These are phyloP conservation scores for Clitopilus passeckerianus DNA, from an alignment of 768 basidiomycete species.

Conservation along the genomic window DNA sequence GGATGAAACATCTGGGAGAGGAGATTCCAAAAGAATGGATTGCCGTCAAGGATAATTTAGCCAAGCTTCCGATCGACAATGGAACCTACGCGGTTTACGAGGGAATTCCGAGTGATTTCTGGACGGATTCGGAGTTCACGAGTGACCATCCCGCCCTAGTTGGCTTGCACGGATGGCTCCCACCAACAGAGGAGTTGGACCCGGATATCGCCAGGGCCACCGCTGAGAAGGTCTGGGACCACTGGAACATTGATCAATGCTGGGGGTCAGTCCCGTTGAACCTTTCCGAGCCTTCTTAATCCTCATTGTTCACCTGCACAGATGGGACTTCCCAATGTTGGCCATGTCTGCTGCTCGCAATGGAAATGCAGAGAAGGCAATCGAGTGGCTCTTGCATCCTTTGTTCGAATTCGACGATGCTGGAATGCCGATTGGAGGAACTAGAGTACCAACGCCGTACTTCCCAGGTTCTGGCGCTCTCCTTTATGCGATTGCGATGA, in stretches of 20 bases:
- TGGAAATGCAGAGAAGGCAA: conserved; percentile 40
- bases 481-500: conserved; percentile 50
- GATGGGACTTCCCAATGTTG: conserved; percentile 62
- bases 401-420: conserved; percentile 55
- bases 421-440: conserved; percentile 53
- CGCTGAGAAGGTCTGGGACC: conserved; percentile 46
- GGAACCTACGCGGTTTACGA: conserved; percentile 53
- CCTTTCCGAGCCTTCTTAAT: neutral
- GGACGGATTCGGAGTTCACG: conserved; percentile 44
- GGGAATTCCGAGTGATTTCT: conserved; percentile 46
- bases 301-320: conserved; percentile 10
- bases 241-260: conserved; percentile 50
- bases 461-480: conserved; percentile 52
- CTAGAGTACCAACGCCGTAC: conserved; percentile 52
- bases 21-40: conserved; percentile 37
- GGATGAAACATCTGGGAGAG: conserved; percentile 40
- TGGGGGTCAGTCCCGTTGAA: conserved; percentile 37
- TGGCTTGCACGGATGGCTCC: conserved; percentile 55
- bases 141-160: conserved; percentile 57
- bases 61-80: conserved; percentile 45
- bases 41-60: conserved; percentile 38
- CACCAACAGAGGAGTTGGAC: conserved; percentile 42
- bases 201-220: conserved; percentile 41
- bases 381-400: conserved; percentile 52
- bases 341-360: conserved; percentile 59